These are phyloP conservation scores for Trichoderma sp. DNA, from an alignment of 2,329 filamentous ascomycete species.

Conservation along the genomic window DNA sequence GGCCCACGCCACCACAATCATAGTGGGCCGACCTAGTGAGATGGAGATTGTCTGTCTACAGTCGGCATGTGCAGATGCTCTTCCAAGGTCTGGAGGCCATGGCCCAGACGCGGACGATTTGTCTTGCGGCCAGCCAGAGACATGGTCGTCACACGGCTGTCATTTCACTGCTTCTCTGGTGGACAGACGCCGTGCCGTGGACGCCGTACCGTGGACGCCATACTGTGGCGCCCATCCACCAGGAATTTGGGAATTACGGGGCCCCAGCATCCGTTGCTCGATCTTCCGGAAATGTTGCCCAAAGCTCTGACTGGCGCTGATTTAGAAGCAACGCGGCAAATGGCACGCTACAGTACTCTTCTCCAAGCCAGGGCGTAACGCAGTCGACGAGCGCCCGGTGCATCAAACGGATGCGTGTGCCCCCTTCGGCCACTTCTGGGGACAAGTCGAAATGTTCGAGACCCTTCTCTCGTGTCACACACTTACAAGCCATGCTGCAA, in stretches of 20 bases:
- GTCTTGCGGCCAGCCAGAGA: neutral
- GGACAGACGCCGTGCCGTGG: neutral
- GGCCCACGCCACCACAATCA: constrained; percentile 6
- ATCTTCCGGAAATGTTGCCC: neutral
- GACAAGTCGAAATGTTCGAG: constrained; percentile 5
- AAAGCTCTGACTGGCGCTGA: neutral
- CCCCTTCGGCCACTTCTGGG: neutral
- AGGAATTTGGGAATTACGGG: constrained; percentile 3
- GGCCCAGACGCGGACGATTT: neutral
- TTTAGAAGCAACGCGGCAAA: neutral
- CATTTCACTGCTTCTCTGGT: neutral
- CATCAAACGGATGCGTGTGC: neutral
- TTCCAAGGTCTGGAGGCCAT: neutral
- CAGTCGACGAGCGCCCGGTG: neutral
- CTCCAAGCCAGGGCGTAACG: neutral
- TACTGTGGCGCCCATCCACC: neutral
- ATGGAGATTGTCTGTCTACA: neutral
- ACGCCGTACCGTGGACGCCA: neutral
- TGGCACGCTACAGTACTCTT: neutral
- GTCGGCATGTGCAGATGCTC: neutral
- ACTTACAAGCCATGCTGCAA: neutral
- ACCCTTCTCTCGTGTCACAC: neutral
- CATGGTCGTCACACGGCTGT: constrained; percentile 18
- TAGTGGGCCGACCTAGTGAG: neutral
- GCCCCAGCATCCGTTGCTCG: neutral